A percentile compares a stretch with the other conserved stretches of the same genome.
phyloP scores from a whole-genome alignment of 345 rosid genomes.

The Sisymbrium irio region DNA sequence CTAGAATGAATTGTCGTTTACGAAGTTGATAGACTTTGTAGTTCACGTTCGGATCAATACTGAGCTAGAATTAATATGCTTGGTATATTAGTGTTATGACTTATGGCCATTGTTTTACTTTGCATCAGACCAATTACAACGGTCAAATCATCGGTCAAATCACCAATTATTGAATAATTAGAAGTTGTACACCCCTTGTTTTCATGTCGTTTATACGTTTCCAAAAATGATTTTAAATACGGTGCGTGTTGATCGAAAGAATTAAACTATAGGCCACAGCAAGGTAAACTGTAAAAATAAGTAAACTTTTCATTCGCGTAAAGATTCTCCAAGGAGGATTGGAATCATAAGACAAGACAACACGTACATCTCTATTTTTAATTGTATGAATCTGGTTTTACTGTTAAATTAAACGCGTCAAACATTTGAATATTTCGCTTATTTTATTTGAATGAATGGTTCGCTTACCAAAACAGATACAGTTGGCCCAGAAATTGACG shows the following conservation, averaged over 20 bases:
- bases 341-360: slow-evolving; percentile 25
- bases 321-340: neutral
- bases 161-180: neutral
- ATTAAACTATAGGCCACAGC: neutral
- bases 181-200: too few relatives aligned
- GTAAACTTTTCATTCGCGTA: neutral
- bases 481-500: slow-evolving; percentile 28
- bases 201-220: neutral
- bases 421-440: neutral
- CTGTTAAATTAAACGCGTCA: neutral
- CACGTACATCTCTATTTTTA: neutral
- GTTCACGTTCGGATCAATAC: neutral
- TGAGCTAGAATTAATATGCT: neutral
- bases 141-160: too few relatives aligned
- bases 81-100: neutral
- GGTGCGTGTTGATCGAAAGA: slow-evolving; percentile 6
- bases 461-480: slow-evolving; percentile 24
- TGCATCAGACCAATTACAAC: neutral
- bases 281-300: neutral
- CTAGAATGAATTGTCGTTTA: neutral
- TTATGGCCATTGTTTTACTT: neutral
- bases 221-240: slow-evolving; percentile 5
- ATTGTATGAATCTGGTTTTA: neutral
- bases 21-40: neutral
- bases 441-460: neutral